Conservation (phyloP, 768 basidiomycete species). For the Amanita pseudoporphyria region DNA sequence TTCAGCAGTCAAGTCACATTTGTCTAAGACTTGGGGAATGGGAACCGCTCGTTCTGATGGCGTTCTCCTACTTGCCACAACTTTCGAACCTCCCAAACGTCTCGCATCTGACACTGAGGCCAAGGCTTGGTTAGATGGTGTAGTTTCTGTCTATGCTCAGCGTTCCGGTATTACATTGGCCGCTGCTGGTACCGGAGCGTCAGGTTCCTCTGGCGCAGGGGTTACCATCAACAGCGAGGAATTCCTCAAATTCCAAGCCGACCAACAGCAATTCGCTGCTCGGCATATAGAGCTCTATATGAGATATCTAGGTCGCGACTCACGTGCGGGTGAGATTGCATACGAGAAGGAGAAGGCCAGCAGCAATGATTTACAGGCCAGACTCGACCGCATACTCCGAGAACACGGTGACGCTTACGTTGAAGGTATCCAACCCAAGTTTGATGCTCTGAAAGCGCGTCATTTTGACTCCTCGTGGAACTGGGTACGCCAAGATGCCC, state of each 20-base stretch:
- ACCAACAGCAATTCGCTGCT: conserved; percentile 85
- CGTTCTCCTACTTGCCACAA: conserved; percentile 83
- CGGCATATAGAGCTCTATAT: conserved; percentile 96
- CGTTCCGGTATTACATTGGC: conserved; percentile 82
- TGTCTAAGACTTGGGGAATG: conserved; percentile 93
- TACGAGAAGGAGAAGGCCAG: conserved; percentile 82
- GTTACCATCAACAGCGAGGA: conserved; percentile 97
- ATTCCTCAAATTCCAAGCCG: conserved; percentile 91
- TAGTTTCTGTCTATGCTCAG: conserved; percentile 80
- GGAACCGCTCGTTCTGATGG: conserved; percentile 84
- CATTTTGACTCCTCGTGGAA: conserved; percentile 99
- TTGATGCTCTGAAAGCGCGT: conserved; percentile 92
- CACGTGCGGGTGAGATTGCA: conserved; percentile 84
- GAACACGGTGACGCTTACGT: conserved; percentile 95
- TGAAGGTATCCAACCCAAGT: conserved; percentile 90
- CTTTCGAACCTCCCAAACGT: conserved; percentile 91
- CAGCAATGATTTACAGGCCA: conserved; percentile 62
- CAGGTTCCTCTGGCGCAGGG: conserved; percentile 52
- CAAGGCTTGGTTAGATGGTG: conserved; percentile 85
- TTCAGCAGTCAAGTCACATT: conserved; percentile 80
- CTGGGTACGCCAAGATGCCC: conserved; percentile 95
- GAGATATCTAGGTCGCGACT: conserved; percentile 92
- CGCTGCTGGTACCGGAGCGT: conserved; percentile 52
- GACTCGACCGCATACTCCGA: conserved; percentile 76
- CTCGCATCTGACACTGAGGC: conserved; percentile 86